These are phyloP conservation scores for Crassisporium funariophilum DNA, from an alignment of 768 basidiomycete species.

Conservation along the genomic window DNA sequence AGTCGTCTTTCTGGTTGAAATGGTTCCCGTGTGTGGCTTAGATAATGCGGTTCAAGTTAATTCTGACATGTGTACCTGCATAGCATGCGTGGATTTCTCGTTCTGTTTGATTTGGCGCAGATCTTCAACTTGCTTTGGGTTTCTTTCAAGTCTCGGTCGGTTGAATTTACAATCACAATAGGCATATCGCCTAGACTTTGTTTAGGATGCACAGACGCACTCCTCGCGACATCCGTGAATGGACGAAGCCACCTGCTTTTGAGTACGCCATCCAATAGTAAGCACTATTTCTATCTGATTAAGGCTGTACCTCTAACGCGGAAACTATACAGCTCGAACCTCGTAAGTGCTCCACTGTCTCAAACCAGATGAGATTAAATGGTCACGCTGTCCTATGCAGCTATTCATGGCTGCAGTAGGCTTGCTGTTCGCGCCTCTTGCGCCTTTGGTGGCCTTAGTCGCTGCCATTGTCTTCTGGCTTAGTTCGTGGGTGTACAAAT, in stretches of 20 bases:
- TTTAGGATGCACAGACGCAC: slow-evolving; percentile 69
- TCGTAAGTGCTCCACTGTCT: slow-evolving; percentile 25
- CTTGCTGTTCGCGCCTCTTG: slow-evolving; percentile 82
- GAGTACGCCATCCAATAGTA: slow-evolving; percentile 75
- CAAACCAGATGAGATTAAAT: not conserved
- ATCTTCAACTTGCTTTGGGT: slow-evolving; percentile 76
- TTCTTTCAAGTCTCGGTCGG: slow-evolving; percentile 63
- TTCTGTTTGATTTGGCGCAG: slow-evolving; percentile 83
- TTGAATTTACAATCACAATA: slow-evolving; percentile 21
- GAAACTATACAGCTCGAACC: slow-evolving; percentile 24
- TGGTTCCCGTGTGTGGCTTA: slow-evolving; percentile 66
- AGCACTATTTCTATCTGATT: slow-evolving; percentile 19
- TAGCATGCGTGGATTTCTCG: slow-evolving; percentile 80
- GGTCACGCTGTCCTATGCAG: slow-evolving; percentile 27
- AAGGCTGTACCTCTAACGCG: not conserved
- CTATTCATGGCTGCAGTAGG: slow-evolving; percentile 78
- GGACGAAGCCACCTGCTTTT: slow-evolving; percentile 76
- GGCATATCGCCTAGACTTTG: not conserved
- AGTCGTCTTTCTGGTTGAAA: slow-evolving; percentile 80
- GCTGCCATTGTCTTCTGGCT: slow-evolving; percentile 76
- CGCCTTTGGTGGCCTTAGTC: slow-evolving; percentile 75
- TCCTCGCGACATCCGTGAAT: slow-evolving; percentile 76
- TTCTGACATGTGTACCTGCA: slow-evolving; percentile 1
- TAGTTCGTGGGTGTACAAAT: slow-evolving; percentile 77
- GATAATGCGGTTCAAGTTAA: not conserved